These are phyloP conservation scores for Penicillium occitanis DNA, from an alignment of 2,329 filamentous ascomycete species.

Conservation along the genomic window DNA sequence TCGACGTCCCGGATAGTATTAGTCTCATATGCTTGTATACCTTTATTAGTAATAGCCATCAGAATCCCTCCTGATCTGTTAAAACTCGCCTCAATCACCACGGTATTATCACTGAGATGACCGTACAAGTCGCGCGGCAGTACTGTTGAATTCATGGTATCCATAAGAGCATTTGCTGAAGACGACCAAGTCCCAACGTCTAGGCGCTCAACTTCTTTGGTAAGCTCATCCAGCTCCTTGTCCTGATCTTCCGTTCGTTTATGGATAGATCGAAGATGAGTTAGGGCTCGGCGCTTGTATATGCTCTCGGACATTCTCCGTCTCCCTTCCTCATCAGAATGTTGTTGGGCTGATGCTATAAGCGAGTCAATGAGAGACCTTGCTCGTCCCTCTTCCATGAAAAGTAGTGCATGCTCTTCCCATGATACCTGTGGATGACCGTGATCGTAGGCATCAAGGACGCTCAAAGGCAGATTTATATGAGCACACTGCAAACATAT, in stretches of 20 bases:
- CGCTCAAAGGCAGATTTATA: constrained; percentile 17
- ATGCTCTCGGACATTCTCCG: constrained; percentile 15
- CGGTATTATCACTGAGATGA: constrained; percentile 24
- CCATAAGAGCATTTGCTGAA: constrained; percentile 25
- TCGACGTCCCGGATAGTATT: constrained; percentile 18
- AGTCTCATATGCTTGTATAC: constrained; percentile 24
- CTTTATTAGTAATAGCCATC: constrained; percentile 27
- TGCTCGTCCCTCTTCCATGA: constrained; percentile 27
- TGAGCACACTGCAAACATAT: constrained; percentile 21
- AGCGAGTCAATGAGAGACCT: constrained; percentile 27
- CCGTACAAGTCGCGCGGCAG: constrained; percentile 23
- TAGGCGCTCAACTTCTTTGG: constrained; percentile 10
- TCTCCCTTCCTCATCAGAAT: constrained; percentile 5
- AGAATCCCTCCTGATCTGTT: constrained; percentile 23
- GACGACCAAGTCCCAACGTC: constrained; percentile 20
- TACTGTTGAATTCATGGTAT: constrained; percentile 24
- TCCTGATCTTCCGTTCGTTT: constrained; percentile 14
- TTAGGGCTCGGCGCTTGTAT: constrained; percentile 18
- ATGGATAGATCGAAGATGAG: constrained; percentile 15
- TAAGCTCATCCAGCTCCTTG: constrained; percentile 11
- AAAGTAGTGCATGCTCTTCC: constrained; percentile 28
- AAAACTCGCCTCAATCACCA: constrained; percentile 28
- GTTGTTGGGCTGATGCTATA: constrained; percentile 11
- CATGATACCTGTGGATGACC: constrained; percentile 25
- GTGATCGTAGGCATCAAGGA: constrained; percentile 23